Percentiles rank a stretch among this genome's conserved stretches.
These are phyloP conservation scores for Bromus sterilis DNA, from an alignment of 176 grass and related monocot genomes.

Conservation along the genomic window DNA sequence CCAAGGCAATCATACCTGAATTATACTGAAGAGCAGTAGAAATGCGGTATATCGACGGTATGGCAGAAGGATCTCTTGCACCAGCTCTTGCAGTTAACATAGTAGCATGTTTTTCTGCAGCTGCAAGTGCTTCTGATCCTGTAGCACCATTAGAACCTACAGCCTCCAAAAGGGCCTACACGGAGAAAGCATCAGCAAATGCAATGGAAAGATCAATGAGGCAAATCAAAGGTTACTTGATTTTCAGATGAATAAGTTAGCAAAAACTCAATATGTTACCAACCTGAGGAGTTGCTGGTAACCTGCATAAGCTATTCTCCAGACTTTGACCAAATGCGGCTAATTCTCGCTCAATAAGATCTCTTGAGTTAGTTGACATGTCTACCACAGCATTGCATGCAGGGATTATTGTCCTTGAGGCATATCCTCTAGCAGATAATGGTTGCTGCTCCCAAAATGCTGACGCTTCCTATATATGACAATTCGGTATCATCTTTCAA, in stretches of 20 bases:
- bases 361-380: conserved; percentile 82
- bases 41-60: conserved; percentile 91
- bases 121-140: conserved; percentile 74
- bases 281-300: conserved; percentile 92
- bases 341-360: conserved; percentile 87
- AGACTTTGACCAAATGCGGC: conserved; percentile 79
- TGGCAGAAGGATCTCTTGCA: conserved; percentile 91
- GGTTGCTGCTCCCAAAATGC: conserved; percentile 97
- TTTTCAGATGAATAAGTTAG: background rate
- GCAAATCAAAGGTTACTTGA: background rate
- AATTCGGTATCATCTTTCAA: background rate
- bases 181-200: conserved; percentile 3
- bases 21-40: conserved; percentile 71
- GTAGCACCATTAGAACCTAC: conserved; percentile 59
- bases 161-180: conserved; percentile 80
- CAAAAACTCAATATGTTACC: conserved; percentile 14
- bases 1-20: conserved; percentile 32
- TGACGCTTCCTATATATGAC: conserved; percentile 69
- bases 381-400: conserved; percentile 72
- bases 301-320: conserved; percentile 85
- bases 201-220: background rate
- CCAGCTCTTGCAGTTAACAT: conserved; percentile 85
- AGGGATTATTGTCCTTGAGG: conserved; percentile 76
- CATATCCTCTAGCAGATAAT: conserved; percentile 80
- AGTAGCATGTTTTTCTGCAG: conserved; percentile 86